Percentiles rank a stretch among this genome's conserved stretches.
Conservation (phyloP, 495 filamentous ascomycete genomes). For the Penicillium turbatum region DNA sequence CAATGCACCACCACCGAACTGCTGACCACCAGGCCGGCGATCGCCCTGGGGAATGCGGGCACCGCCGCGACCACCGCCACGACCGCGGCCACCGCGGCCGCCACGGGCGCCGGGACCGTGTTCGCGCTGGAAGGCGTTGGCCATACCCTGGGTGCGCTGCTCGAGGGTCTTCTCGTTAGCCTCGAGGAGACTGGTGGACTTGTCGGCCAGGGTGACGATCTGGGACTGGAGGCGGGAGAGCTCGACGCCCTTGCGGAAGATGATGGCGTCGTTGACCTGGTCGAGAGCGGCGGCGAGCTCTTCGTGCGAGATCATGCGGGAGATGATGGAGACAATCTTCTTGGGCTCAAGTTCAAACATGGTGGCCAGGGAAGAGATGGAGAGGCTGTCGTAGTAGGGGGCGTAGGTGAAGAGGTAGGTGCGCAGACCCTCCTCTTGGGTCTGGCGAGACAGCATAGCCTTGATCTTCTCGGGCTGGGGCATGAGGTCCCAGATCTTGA, state of each 20-base stretch:
- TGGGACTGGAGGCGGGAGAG: conserved; percentile 92
- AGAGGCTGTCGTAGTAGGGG: conserved; percentile 96
- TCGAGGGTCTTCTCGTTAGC: conserved; percentile 95
- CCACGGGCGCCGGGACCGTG: conserved; percentile 72
- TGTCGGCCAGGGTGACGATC: conserved; percentile 89
- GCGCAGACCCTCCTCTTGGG: conserved; percentile 94
- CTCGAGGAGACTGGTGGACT: conserved; percentile 92
- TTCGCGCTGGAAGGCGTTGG: conserved; percentile 90
- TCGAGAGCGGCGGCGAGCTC: conserved; percentile 94
- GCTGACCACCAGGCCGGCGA: conserved; percentile 53
- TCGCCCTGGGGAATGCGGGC: conserved; percentile 44
- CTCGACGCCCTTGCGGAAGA: conserved; percentile 99
- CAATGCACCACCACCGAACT: conserved; percentile 61
- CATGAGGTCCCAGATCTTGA: conserved; percentile 99
- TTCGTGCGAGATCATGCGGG: conserved; percentile 99
- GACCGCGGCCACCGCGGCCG: conserved; percentile 56
- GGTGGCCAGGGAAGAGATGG: conserved; percentile 71
- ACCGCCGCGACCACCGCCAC: conserved; percentile 69
- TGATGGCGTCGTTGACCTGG: conserved; percentile 94
- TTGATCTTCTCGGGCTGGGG: conserved; percentile 82
- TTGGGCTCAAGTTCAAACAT: conserved; percentile 92
- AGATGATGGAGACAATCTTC: conserved; percentile 91
- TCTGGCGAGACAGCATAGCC: conserved; percentile 92
- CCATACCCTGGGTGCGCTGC: conserved; percentile 90
- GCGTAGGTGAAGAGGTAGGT: conserved; percentile 99